Evolutionary conservation across 1,284 basidiomycete genomes (phyloP).

Genomic region (Ustilago cynodontis): DNA sequence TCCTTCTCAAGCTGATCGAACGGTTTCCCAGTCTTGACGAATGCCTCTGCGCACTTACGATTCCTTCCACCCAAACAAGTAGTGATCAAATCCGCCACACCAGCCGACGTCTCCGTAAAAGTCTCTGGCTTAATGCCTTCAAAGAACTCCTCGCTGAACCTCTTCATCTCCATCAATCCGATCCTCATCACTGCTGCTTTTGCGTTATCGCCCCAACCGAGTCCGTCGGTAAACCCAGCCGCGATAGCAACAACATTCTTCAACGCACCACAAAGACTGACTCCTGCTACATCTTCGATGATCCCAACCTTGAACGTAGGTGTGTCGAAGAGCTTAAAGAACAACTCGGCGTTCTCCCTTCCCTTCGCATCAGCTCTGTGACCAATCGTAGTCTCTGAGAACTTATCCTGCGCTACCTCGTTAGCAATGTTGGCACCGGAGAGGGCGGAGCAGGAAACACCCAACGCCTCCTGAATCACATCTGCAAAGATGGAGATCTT

Average conservation of each 20-base stretch:
- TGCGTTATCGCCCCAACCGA: slow-evolving; percentile 75
- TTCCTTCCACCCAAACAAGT: slow-evolving; percentile 75
- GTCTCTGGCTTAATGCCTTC: slow-evolving; percentile 73
- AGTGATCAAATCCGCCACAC: slow-evolving; percentile 76
- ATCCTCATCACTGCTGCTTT: slow-evolving; percentile 76
- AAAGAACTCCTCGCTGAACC: slow-evolving; percentile 74
- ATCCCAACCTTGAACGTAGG: slow-evolving; percentile 74
- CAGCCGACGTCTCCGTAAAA: slow-evolving; percentile 73
- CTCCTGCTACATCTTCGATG: slow-evolving; percentile 75
- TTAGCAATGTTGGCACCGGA: slow-evolving; percentile 76
- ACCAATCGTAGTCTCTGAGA: slow-evolving; percentile 75
- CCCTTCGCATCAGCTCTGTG: slow-evolving; percentile 70
- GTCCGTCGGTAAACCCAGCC: slow-evolving; percentile 74
- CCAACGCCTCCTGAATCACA: slow-evolving; percentile 74
- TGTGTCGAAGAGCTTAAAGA: slow-evolving; percentile 72
- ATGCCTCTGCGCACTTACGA: slow-evolving; percentile 73
- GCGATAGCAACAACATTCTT: slow-evolving; percentile 76
- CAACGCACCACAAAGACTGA: slow-evolving; percentile 75
- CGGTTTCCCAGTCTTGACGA: slow-evolving; percentile 73
- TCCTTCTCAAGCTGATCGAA: slow-evolving; percentile 74
- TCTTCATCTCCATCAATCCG: slow-evolving; percentile 70
- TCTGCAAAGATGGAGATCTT: slow-evolving; percentile 75
- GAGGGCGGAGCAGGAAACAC: slow-evolving; percentile 73
- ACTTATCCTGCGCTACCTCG: slow-evolving; percentile 73
- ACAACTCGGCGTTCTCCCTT: slow-evolving; percentile 55